Conservation (phyloP, 2,329 filamentous ascomycete genomes). For the Thermoascus crustaceus region DNA sequence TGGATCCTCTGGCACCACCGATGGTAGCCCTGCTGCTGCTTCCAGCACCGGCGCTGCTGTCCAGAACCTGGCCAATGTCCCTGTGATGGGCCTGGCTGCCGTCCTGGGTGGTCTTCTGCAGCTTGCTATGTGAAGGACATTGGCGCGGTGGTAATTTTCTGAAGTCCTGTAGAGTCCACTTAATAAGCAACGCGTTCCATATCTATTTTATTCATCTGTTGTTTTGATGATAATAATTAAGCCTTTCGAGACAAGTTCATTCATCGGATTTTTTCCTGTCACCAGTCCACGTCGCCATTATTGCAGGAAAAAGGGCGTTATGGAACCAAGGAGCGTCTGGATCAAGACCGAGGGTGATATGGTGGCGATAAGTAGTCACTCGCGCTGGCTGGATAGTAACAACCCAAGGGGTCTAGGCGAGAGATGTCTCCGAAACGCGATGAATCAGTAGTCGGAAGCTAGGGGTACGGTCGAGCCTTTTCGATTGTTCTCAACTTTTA, state of each 20-base stretch:
- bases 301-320: too few relatives aligned
- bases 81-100: slow-evolving; percentile 36
- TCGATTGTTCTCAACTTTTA: neutral
- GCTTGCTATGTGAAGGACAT: slow-evolving; percentile 38
- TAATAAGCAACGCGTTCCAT: slow-evolving; percentile 26
- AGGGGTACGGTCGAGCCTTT: neutral
- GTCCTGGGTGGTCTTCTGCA: slow-evolving; percentile 38
- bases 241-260: slow-evolving; percentile 11
- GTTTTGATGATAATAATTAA: slow-evolving; percentile 36
- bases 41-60: slow-evolving; percentile 32
- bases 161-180: slow-evolving; percentile 29
- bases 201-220: slow-evolving; percentile 11
- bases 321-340: too few relatives aligned
- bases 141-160: slow-evolving; percentile 28
- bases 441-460: slow-evolving; percentile 1
- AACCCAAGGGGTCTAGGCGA: neutral
- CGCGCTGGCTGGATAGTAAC: neutral
- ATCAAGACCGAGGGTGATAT: too few relatives aligned
- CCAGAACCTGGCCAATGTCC: slow-evolving; percentile 25
- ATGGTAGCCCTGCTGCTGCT: slow-evolving; percentile 20
- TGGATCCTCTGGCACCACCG: slow-evolving; percentile 22
- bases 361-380: neutral
- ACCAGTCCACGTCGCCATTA: neutral
- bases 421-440: neutral
- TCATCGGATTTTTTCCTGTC: slow-evolving; percentile 1